Base-by-base conservation (phyloP, 306 rosid species). In the Fragaria ananassa region DNA sequence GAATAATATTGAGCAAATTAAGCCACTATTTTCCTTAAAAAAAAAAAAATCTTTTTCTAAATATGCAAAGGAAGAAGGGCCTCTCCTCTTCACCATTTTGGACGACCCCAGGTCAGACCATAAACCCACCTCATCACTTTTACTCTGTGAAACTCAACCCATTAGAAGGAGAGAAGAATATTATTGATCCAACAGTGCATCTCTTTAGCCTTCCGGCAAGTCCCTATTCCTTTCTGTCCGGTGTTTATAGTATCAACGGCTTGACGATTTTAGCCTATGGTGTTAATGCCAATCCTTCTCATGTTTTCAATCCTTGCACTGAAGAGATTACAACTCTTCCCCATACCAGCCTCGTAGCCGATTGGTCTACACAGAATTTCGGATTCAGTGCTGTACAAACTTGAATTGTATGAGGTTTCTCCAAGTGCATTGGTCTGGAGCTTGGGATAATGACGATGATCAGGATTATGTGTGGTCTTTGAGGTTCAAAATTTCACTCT, bases 381-480 rank as follows among this genome's bases (percentile, higher is more conserved):
- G 75, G 75, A 11, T 53, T 49, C 29, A 53, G 17, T 71, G 62
- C 62, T 18, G 10, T 31, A 51, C 62, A 71, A 71, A 71, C 45
- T 19, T 50, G 31, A 29, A 29, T 29, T 29, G 75, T 18, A 71
- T 10, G 34, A 50, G 46, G 64, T 71, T 71, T 31, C n/a, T 71
- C 47, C 63, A 8, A 31, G 31, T 51, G 39, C 27, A 41, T 11
- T 21, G 18, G 42, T 39, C 9, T 39, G 42, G 42, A 39, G 42
- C 42, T 39, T 39, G 9, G 42, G 42, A 39, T 39, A 39, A 39
- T 7, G 8, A 39, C 42, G 42, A 39, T 39, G 41, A 5, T 37
- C 41, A 5, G 41, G 41, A 37, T 37, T 37, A 37, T 6, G 42
- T 39, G 42, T 6, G 42, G 42, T 39, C 42, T 6, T 6, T 39